A percentile compares a stretch with the other conserved stretches of the same genome.
Conservation (phyloP, 75 land plant genomes). For the Pinus albicaulis region DNA sequence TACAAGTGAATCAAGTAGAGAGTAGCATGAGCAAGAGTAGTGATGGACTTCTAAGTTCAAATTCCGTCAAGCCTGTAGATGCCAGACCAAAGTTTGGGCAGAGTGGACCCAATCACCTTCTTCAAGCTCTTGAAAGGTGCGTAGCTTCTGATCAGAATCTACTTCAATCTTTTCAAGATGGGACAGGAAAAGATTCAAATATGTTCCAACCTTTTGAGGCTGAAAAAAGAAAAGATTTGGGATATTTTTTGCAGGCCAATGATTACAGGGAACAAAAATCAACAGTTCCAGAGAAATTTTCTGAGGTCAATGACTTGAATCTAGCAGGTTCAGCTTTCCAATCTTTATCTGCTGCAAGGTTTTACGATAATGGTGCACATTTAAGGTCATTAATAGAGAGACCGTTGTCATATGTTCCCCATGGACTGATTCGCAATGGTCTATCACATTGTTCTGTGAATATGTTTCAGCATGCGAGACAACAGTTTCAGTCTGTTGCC, state of each 20-base stretch:
- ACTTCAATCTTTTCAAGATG: background rate
- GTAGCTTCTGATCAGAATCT: conserved; percentile 1
- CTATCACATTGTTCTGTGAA: background rate
- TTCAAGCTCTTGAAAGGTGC: background rate
- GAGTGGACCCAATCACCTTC: background rate
- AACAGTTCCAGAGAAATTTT: background rate
- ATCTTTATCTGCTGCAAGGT: background rate
- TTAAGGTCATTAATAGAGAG: background rate
- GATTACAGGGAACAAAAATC: background rate
- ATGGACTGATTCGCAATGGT: background rate
- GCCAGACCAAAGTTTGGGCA: background rate
- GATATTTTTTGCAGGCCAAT: background rate
- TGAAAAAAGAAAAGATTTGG: background rate
- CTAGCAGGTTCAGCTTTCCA: background rate
- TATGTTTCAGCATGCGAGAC: background rate
- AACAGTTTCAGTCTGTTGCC: background rate
- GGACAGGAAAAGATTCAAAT: conserved; percentile 7
- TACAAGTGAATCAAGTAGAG: background rate
- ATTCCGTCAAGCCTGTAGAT: background rate
- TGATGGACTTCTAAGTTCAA: background rate
- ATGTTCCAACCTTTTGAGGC: background rate
- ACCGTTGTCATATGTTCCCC: background rate
- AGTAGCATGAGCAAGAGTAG: background rate
- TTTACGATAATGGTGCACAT: background rate
- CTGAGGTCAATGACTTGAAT: background rate